Percentiles rank a stretch among this genome's conserved stretches.
phyloP scores from a whole-genome alignment of 2,329 filamentous ascomycete genomes.

The Cladosporium sp. region DNA sequence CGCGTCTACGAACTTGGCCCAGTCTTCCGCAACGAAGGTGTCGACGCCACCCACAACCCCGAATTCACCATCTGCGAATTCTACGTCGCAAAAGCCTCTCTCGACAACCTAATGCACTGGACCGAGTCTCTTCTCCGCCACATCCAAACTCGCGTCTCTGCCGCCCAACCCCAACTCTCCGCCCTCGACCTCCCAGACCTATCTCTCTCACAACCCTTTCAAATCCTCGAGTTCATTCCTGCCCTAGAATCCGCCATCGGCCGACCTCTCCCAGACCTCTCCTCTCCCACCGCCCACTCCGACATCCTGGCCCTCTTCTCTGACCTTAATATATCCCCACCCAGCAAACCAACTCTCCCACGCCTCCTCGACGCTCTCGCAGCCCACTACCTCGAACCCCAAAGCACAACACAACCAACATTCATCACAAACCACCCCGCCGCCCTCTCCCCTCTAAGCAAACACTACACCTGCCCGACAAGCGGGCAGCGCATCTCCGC shows the following conservation, averaged over 20 bases:
- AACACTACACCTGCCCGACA: constrained; percentile 69
- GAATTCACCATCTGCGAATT: constrained; percentile 98
- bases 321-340: constrained; percentile 46
- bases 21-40: constrained; percentile 81
- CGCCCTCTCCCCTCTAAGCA: constrained; percentile 85
- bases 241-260: constrained; percentile 67
- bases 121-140: constrained; percentile 55
- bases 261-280: constrained; percentile 51
- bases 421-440: constrained; percentile 89
- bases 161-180: background rate
- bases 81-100: constrained; percentile 78
- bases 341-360: constrained; percentile 54
- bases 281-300: constrained; percentile 49
- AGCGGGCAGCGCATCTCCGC: constrained; percentile 53
- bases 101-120: constrained; percentile 68
- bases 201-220: background rate
- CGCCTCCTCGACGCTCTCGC: constrained; percentile 80
- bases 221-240: constrained; percentile 65
- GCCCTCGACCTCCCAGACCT: background rate
- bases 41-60: constrained; percentile 89
- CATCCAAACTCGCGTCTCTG: constrained; percentile 59
- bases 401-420: constrained; percentile 56
- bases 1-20: constrained; percentile 90
- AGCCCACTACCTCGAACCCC: constrained; percentile 70
- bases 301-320: constrained; percentile 56